Evolutionary conservation across 495 filamentous ascomycete genomes (phyloP).

Genomic region (Neurospora sp.): DNA sequence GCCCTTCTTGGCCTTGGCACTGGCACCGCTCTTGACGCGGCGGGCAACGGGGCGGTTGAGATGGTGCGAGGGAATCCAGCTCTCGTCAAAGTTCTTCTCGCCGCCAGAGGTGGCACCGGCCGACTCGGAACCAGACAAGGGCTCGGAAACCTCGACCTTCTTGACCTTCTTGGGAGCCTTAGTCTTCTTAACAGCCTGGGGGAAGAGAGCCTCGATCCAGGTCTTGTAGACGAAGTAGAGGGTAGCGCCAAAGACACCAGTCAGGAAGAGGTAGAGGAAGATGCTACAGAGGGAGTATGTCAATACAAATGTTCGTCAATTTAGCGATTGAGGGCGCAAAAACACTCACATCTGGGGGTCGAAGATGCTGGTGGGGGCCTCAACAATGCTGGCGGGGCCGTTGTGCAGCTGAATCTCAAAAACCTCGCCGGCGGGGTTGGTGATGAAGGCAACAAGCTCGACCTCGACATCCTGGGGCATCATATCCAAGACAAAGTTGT

Average conservation of each 20-base stretch:
- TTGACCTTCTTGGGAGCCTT: constrained; percentile 47
- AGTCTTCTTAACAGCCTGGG: constrained; percentile 64
- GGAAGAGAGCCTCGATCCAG: constrained; percentile 94
- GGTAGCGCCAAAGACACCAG: constrained; percentile 62
- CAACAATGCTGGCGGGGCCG: constrained; percentile 79
- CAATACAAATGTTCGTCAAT: not conserved
- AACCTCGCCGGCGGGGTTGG: constrained; percentile 51
- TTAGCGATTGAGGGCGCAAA: not conserved
- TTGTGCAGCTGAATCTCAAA: constrained; percentile 77
- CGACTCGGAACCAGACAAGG: constrained; percentile 57
- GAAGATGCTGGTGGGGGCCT: constrained; percentile 84
- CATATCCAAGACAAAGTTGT: constrained; percentile 83
- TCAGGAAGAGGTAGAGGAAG: constrained; percentile 94
- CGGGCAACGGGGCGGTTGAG: constrained; percentile 76
- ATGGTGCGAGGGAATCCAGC: constrained; percentile 90
- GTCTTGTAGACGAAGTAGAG: constrained; percentile 96
- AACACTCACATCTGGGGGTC: constrained; percentile 85
- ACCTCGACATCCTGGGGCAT: constrained; percentile 82
- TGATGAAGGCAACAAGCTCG: constrained; percentile 61
- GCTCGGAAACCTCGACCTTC: constrained; percentile 45
- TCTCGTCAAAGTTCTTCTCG: constrained; percentile 76
- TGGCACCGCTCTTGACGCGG: constrained; percentile 63
- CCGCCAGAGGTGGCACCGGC: constrained; percentile 54
- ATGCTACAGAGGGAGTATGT: constrained; percentile 45
- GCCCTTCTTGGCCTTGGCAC: constrained; percentile 44